Evolutionary conservation across 2,329 filamentous ascomycete species (phyloP).

Genomic region (Cercospora berteroae): DNA sequence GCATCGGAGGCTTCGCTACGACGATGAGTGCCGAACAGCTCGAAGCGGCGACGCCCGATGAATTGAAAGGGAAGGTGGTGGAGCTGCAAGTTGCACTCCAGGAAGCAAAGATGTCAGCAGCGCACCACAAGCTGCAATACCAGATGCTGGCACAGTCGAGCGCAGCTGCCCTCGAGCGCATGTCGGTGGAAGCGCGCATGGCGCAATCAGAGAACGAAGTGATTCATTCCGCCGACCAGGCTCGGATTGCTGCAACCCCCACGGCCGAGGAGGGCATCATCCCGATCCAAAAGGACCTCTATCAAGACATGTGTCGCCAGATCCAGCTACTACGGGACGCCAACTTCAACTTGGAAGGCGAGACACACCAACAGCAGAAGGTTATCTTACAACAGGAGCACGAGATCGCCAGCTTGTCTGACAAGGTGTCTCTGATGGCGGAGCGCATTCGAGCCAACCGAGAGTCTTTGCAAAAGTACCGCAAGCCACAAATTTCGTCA

Average conservation of each 20-base stretch:
- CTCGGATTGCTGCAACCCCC: conserved; percentile 54
- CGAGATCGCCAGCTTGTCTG: conserved; percentile 65
- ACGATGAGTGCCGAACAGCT: conserved; percentile 53
- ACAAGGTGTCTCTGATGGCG: conserved; percentile 74
- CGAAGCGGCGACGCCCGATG: conserved; percentile 50
- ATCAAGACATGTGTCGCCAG: conserved; percentile 54
- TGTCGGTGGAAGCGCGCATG: conserved; percentile 89
- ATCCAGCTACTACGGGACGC: conserved; percentile 64
- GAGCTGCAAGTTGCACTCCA: conserved; percentile 54
- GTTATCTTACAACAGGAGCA: conserved; percentile 76
- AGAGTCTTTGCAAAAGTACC: conserved; percentile 79
- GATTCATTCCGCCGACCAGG: conserved; percentile 68
- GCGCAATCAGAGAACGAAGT: conserved; percentile 84
- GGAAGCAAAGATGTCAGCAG: conserved; percentile 75
- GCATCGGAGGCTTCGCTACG: conserved; percentile 16
- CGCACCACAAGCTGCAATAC: conserved; percentile 88
- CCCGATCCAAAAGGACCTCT: conserved; percentile 50
- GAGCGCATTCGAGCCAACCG: conserved; percentile 86
- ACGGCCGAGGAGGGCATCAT: conserved; percentile 49
- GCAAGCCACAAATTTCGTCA: conserved; percentile 49
- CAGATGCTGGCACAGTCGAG: conserved; percentile 81
- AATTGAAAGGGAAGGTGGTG: conserved; percentile 55
- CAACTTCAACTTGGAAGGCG: conserved; percentile 61
- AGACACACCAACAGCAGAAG: conserved; percentile 71
- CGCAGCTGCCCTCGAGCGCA: conserved; percentile 78